phyloP scores from a whole-genome alignment of 2,329 filamentous ascomycete species.

The Botrytis hyacinthi region DNA sequence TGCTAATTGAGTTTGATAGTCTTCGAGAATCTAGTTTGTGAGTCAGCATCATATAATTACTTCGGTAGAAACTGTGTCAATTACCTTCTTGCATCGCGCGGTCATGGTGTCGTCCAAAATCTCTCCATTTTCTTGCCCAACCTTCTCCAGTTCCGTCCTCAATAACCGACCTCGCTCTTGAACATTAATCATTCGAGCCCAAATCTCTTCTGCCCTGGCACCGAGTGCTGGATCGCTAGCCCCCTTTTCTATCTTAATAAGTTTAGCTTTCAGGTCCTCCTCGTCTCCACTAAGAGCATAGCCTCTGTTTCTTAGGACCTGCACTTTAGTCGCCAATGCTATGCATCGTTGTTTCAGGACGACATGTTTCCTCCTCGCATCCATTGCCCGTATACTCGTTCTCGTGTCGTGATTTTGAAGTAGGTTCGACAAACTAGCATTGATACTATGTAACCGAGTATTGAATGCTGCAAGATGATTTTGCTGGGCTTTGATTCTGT shows the following conservation, averaged over 20 bases:
- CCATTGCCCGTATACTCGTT: conserved; percentile 70
- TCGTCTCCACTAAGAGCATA: conserved; percentile 78
- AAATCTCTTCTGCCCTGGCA: conserved; percentile 78
- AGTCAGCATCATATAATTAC: conserved; percentile 26
- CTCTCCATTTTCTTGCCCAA: conserved; percentile 55
- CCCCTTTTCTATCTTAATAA: conserved; percentile 65
- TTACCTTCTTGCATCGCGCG: conserved; percentile 71
- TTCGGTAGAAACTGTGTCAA: conserved; percentile 33
- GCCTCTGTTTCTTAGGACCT: conserved; percentile 76
- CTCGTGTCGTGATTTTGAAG: conserved; percentile 75
- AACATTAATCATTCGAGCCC: conserved; percentile 75
- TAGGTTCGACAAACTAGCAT: conserved; percentile 68
- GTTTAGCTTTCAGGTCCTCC: conserved; percentile 71
- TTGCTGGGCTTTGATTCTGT: conserved; percentile 71
- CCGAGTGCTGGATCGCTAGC: conserved; percentile 73
- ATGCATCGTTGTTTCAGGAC: conserved; percentile 71
- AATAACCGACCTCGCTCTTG: conserved; percentile 70
- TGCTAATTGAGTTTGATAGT: conserved; percentile 76
- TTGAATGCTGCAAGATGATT: conserved; percentile 68
- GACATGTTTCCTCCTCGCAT: conserved; percentile 69
- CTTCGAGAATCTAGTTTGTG: conserved; percentile 63
- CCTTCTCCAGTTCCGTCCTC: conserved; percentile 70
- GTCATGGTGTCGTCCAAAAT: conserved; percentile 68
- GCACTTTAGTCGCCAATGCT: conserved; percentile 73
- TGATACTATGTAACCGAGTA: conserved; percentile 73